phyloP scores from a whole-genome alignment of 164 flowering plant genomes.

The Macadamia integrifolia region DNA sequence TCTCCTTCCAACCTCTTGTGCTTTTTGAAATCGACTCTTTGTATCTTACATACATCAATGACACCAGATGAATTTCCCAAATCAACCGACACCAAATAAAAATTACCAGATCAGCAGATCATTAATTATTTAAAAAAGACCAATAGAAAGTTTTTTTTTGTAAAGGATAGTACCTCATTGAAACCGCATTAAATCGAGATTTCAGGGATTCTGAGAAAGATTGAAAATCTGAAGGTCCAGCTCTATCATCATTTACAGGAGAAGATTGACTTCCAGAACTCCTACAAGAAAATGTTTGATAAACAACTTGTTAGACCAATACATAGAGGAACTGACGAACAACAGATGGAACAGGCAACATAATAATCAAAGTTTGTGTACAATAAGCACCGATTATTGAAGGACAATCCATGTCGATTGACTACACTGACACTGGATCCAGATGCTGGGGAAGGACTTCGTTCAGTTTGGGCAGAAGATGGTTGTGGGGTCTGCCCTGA shows the following conservation, averaged over 20 bases:
- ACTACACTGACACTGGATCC: slow-evolving; percentile 23
- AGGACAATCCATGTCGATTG: slow-evolving; percentile 23
- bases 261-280: slow-evolving; percentile 41
- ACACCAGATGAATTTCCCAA: background rate
- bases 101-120: background rate
- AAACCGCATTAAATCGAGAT: slow-evolving; percentile 63
- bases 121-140: background rate
- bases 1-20: slow-evolving; percentile 80
- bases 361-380: slow-evolving; percentile 4
- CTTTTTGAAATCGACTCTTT: slow-evolving; percentile 76
- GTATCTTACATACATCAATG: slow-evolving; percentile 31
- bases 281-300: slow-evolving; percentile 15
- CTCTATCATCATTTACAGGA: slow-evolving; percentile 45
- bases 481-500: slow-evolving; percentile 16
- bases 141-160: background rate
- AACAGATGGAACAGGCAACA: background rate
- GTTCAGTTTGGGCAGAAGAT: slow-evolving; percentile 33
- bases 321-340: background rate
- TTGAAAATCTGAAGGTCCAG: slow-evolving; percentile 85
- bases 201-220: slow-evolving; percentile 73
- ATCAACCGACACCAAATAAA: background rate
- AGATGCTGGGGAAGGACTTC: slow-evolving; percentile 36
- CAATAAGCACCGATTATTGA: slow-evolving; percentile 31
- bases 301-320: background rate
- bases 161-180: slow-evolving; percentile 41